Conservation (phyloP, 768 basidiomycete species). For the Suillus hirtellus region DNA sequence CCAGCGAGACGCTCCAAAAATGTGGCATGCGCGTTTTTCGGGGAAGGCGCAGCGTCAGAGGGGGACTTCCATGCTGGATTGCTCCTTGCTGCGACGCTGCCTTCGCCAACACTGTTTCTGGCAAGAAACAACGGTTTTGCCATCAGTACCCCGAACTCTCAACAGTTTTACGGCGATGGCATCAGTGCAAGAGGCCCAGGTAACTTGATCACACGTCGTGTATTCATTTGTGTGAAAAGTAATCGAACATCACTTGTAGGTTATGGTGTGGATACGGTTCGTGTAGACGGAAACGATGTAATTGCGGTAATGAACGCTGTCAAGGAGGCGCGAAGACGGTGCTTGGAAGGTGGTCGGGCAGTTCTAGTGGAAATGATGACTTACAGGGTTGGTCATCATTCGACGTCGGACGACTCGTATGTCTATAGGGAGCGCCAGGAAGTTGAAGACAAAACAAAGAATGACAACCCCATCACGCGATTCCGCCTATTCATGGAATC, state of each 20-base stretch:
- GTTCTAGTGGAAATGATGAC: slow-evolving; percentile 91
- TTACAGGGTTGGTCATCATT: slow-evolving; percentile 91
- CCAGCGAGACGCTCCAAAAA: slow-evolving; percentile 65
- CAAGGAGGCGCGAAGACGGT: slow-evolving; percentile 69
- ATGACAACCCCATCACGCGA: slow-evolving; percentile 85
- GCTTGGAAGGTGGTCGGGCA: slow-evolving; percentile 76
- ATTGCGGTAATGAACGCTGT: slow-evolving; percentile 79
- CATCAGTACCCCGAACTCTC: slow-evolving; percentile 86
- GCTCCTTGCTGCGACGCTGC: slow-evolving; percentile 73
- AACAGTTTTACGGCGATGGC: slow-evolving; percentile 92
- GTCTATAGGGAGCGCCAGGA: slow-evolving; percentile 89
- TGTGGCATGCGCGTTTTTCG: slow-evolving; percentile 88
- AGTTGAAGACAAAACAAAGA: slow-evolving; percentile 87
- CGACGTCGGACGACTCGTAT: slow-evolving; percentile 95
- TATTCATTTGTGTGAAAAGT: neutral
- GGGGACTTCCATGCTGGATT: slow-evolving; percentile 95
- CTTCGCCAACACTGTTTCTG: slow-evolving; percentile 72
- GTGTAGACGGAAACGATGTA: slow-evolving; percentile 93
- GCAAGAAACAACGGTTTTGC: slow-evolving; percentile 90
- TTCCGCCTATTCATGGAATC: slow-evolving; percentile 86
- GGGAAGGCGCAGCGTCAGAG: slow-evolving; percentile 92
- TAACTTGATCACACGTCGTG: slow-evolving; percentile 21
- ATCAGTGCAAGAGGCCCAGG: slow-evolving; percentile 88
- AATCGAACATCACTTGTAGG: slow-evolving; percentile 2
- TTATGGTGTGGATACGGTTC: slow-evolving; percentile 88